Base-by-base conservation (phyloP, 257 asterid genomes). In the Mentha longifolia region DNA sequence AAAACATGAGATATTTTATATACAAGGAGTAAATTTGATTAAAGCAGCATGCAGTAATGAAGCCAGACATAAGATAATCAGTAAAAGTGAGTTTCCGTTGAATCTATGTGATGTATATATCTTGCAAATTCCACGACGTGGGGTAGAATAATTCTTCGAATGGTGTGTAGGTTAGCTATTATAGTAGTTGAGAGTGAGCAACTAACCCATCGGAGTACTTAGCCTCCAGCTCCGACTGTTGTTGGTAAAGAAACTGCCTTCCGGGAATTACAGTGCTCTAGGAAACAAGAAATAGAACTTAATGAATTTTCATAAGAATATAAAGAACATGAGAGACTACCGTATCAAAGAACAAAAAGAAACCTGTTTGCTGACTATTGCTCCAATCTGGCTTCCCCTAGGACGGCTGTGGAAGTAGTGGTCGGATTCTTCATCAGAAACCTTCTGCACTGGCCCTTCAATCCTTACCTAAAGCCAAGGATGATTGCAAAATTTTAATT, bases 301-400 rank as follows among this genome's bases (percentile, higher is more conserved):
- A 63, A 57, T 43, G 54, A 68, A 1, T 41, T 72, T 52, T 73
- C 61, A 54, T 58, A 4, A 69, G 42, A 49, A 42, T 51, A 51
- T 50, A 65, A 70, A 5, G 12, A 22, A 42, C 45, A 69, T 47
- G 67, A 57, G 39, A 14, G 28, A 20, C 63, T 20, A 52, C 15
- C 15, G 3, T 42, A 66, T 3, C 17, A 77, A 55, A 68, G 35
- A 31, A 61, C 3, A 28, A 30, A 39, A 58, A 8, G 17, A 33
- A 79, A 91, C 97, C 96, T 91, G 97, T 63, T 86, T 78, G 89
- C 97, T 88, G 76, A 88, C 87, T 61, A 88, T 84, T 65, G 96
- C 93, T 59, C 97, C 91, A 77, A 91, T 87, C 78, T 84, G 92
- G 80, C 89, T 85, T 70, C 92, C 96, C 81, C 86, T 83, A 33